These are phyloP conservation scores for Suillus subalutaceus DNA, from an alignment of 768 basidiomycete genomes.

Conservation along the genomic window DNA sequence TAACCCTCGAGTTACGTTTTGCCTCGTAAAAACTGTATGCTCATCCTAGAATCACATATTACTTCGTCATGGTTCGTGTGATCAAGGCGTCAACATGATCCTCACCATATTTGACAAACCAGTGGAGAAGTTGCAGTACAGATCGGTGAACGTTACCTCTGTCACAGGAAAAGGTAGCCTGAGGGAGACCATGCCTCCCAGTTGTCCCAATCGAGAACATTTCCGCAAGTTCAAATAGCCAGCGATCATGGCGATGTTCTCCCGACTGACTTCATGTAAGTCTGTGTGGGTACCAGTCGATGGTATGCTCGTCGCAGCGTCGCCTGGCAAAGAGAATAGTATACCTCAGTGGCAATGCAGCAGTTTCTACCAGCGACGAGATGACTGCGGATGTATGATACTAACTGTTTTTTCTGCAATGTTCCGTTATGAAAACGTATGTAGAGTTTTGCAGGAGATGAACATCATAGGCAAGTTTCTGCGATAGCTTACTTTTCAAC, in stretches of 20 bases:
- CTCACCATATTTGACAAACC: slow-evolving; percentile 17
- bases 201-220: slow-evolving; percentile 54
- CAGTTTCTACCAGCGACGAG: slow-evolving; percentile 58
- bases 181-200: slow-evolving; percentile 56
- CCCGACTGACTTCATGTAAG: slow-evolving; percentile 29
- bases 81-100: neutral
- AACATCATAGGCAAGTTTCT: slow-evolving; percentile 24
- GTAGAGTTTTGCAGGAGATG: slow-evolving; percentile 30
- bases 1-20: slow-evolving; percentile 62
- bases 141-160: slow-evolving; percentile 30
- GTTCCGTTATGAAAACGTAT: slow-evolving; percentile 15
- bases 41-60: slow-evolving; percentile 18
- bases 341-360: slow-evolving; percentile 62
- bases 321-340: slow-evolving; percentile 1
- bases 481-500: slow-evolving; percentile 25
- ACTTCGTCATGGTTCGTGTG: neutral
- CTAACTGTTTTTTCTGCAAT: slow-evolving; percentile 32
- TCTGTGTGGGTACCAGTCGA: slow-evolving; percentile 26
- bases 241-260: slow-evolving; percentile 48
- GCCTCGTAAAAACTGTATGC: slow-evolving; percentile 39
- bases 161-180: slow-evolving; percentile 27
- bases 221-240: slow-evolving; percentile 56
- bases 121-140: slow-evolving; percentile 41
- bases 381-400: slow-evolving; percentile 62
- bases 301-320: neutral